Percentiles rank a stretch among this genome's conserved stretches.
These are phyloP conservation scores for Fusarium sp. DNA, from an alignment of 2,329 filamentous ascomycete species.

Conservation along the genomic window DNA sequence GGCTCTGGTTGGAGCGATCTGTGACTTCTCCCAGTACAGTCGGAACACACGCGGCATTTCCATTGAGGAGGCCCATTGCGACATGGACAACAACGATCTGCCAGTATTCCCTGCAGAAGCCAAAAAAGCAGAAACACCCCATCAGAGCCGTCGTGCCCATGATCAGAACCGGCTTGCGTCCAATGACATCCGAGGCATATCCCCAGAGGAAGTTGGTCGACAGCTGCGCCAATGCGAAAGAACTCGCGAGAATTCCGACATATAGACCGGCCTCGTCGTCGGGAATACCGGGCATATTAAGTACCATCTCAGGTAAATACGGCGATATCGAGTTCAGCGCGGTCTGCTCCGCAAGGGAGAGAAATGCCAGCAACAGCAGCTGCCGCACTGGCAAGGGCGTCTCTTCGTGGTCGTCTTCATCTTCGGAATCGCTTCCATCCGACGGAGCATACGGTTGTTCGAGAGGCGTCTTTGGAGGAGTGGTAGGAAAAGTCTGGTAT, in stretches of 20 bases:
- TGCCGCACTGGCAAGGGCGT: slow-evolving; percentile 85
- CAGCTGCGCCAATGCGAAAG: slow-evolving; percentile 92
- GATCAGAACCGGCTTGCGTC: slow-evolving; percentile 78
- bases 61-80: slow-evolving; percentile 91
- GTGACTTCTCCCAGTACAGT: slow-evolving; percentile 96
- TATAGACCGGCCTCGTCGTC: slow-evolving; percentile 79
- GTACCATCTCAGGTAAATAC: slow-evolving; percentile 92
- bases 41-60: slow-evolving; percentile 92
- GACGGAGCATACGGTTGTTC: slow-evolving; percentile 50
- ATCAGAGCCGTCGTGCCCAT: slow-evolving; percentile 84
- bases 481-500: slow-evolving; percentile 84
- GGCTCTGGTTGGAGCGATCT: slow-evolving; percentile 91
- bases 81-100: slow-evolving; percentile 87
- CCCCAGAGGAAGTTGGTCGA: slow-evolving; percentile 78
- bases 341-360: slow-evolving; percentile 93
- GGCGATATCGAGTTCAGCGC: slow-evolving; percentile 96
- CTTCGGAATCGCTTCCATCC: slow-evolving; percentile 39
- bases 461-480: slow-evolving; percentile 73
- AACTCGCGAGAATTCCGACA: slow-evolving; percentile 87
- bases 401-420: slow-evolving; percentile 55
- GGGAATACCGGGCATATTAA: slow-evolving; percentile 82
- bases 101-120: slow-evolving; percentile 82
- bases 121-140: slow-evolving; percentile 83
- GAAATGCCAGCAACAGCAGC: slow-evolving; percentile 83
- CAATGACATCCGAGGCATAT: slow-evolving; percentile 69